phyloP scores from a whole-genome alignment of 2,329 filamentous ascomycete species.

The Kalaharituber pfeilii region DNA sequence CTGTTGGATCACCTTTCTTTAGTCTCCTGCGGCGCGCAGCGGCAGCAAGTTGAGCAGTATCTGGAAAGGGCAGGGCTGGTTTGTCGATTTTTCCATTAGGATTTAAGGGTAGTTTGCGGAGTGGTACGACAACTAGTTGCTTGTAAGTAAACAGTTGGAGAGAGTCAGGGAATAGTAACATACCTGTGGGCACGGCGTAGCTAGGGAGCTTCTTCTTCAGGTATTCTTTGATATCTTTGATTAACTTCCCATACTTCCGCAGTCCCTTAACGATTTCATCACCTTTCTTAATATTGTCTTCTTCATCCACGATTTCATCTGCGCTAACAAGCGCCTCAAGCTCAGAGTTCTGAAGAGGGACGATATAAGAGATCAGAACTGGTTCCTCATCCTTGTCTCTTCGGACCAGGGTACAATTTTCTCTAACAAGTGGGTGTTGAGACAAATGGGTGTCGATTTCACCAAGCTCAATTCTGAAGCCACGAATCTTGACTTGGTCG shows the following conservation, averaged over 20 bases:
- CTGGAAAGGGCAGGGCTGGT: slow-evolving; percentile 62
- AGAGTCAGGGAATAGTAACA: background rate
- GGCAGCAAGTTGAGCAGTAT: slow-evolving; percentile 47
- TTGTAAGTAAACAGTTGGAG: background rate
- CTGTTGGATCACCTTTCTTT: slow-evolving; percentile 6
- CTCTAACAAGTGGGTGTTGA: slow-evolving; percentile 55
- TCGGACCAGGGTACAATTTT: slow-evolving; percentile 71
- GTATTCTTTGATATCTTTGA: slow-evolving; percentile 45
- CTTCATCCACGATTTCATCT: slow-evolving; percentile 35
- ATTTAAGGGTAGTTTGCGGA: slow-evolving; percentile 59
- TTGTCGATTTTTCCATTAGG: slow-evolving; percentile 76
- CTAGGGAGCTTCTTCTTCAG: slow-evolving; percentile 53
- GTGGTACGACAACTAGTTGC: slow-evolving; percentile 45
- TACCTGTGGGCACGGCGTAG: slow-evolving; percentile 52
- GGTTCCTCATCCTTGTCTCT: slow-evolving; percentile 73
- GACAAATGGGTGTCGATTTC: slow-evolving; percentile 80
- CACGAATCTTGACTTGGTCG: slow-evolving; percentile 85
- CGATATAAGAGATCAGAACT: slow-evolving; percentile 74
- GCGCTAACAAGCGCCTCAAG: slow-evolving; percentile 21
- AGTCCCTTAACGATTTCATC: slow-evolving; percentile 39
- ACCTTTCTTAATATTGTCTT: slow-evolving; percentile 32
- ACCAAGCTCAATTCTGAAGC: slow-evolving; percentile 84
- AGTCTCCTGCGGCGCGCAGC: slow-evolving; percentile 36
- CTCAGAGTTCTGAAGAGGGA: slow-evolving; percentile 35
- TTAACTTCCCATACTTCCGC: slow-evolving; percentile 43